These are phyloP conservation scores for Ustilago nuda DNA, from an alignment of 1,284 basidiomycete genomes.

Conservation along the genomic window DNA sequence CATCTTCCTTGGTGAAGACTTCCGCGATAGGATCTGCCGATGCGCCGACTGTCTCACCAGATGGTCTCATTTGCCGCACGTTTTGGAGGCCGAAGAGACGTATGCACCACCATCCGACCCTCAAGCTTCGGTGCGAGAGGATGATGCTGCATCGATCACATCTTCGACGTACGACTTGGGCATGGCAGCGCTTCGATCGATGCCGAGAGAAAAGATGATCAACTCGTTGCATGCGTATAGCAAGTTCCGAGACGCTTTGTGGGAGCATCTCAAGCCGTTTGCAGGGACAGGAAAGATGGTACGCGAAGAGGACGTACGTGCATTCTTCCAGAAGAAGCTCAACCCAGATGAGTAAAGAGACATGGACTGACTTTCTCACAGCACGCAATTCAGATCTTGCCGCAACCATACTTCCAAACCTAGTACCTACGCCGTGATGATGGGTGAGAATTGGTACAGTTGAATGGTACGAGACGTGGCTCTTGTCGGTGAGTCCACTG, in stretches of 20 bases:
- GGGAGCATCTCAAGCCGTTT: conserved; percentile 69
- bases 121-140: conserved; percentile 44
- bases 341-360: conserved; percentile 23
- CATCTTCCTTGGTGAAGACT: conserved; percentile 67
- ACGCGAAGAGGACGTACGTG: conserved; percentile 67
- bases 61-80: conserved; percentile 61
- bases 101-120: conserved; percentile 66
- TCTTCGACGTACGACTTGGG: conserved; percentile 70
- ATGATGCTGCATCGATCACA: conserved; percentile 51
- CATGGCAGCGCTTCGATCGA: conserved; percentile 67
- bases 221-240: conserved; percentile 69
- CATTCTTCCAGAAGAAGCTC: conserved; percentile 66
- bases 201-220: conserved; percentile 70
- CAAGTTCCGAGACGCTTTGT: conserved; percentile 68
- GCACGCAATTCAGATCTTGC: not conserved
- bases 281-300: conserved; percentile 68
- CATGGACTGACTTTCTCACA: not conserved
- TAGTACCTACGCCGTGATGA: not conserved
- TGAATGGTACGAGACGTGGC: not conserved
- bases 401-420: not conserved
- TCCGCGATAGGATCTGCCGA: conserved; percentile 67
- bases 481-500: not conserved
- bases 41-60: conserved; percentile 57
- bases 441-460: not conserved
- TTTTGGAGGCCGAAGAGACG: conserved; percentile 69